Evolutionary conservation across 1,284 basidiomycete genomes (phyloP), one percentile per base, ranked within the genome.

Genomic region (Papiliotrema flavescens): DNA sequence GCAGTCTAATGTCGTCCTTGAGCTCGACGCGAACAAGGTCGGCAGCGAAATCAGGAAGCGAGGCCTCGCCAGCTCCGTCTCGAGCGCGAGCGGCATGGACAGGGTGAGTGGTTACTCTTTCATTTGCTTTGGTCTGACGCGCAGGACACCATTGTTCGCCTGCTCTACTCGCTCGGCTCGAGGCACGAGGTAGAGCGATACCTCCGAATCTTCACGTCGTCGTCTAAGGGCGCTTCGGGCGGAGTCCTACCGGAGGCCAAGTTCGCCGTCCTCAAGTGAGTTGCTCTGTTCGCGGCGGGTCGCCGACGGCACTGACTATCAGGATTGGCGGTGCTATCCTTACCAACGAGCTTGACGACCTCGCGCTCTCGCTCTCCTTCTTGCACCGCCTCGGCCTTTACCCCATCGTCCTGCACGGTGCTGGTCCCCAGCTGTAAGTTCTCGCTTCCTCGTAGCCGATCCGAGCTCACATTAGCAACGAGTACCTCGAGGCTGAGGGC

Each of bases 111-210:
- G 7, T 19, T 11, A 32, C 28, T 6, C 11, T 2, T 7, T 15
- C 8, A n/a, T 9, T 22, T 8, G 19, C 9, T 24, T 20, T 3
- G 32, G 23, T 17, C 55, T 53, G 37, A 48, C 28, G 24, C 19
- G 47, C 43, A 93, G 90, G 90, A 94, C 71, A 94, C 90, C 3
- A 94, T 94, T 65, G 91, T 91, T 51, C 87, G 93, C 49, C 81
- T 97, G 20, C 82, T 97, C 42, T 96, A 96, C 79, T 96, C 92
- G 36, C 87, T 97, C 62, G 93, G 93, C 47, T 90, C 89, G 24
- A 91, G 94, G 70, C 88, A 91, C 63, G 93, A 97, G 76, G 93
- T 97, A 59, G 92, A 95, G 75, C 86, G 93, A 64, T 93, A 97
- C 79, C 86, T 97, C 46, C 87, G 93, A 52, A 96, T 97, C 71